A percentile compares a stretch with the other conserved stretches of the same genome.
Conservation (phyloP, 371 early-diverging fungal genomes). For the Funneliformis caledonium region DNA sequence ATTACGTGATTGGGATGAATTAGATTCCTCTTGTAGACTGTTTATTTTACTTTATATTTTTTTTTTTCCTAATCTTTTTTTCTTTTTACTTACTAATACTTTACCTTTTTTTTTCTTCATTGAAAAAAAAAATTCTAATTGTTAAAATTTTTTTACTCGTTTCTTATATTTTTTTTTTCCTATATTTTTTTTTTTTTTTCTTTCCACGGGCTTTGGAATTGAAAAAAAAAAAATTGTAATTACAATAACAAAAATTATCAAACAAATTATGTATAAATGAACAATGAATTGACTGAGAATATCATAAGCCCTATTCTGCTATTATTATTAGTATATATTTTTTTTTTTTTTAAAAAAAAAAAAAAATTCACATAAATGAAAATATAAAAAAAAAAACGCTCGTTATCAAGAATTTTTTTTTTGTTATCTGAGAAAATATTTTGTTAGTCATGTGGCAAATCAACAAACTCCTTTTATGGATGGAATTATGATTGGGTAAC, state of each 20-base stretch:
- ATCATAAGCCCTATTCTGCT: not conserved
- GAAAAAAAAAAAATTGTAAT: slow-evolving; percentile 1
- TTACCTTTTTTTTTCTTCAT: not conserved
- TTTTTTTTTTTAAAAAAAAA: slow-evolving; percentile 2
- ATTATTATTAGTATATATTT: not conserved
- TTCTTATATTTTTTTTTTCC: not conserved
- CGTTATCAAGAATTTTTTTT: not conserved
- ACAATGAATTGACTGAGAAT: not conserved
- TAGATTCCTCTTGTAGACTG: slow-evolving; percentile 7
- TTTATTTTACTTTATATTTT: not conserved
- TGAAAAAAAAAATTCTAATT: not conserved
- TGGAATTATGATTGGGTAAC: not conserved
- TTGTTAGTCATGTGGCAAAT: slow-evolving; percentile 4
- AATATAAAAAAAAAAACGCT: too few species aligned
- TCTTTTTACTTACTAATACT: not conserved
- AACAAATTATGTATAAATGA: slow-evolving; percentile 1
- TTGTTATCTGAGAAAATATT: not conserved
- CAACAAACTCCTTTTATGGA: not conserved
- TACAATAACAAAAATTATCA: not conserved
- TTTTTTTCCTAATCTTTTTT: not conserved
- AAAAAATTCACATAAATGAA: too few species aligned
- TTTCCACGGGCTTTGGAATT: slow-evolving; percentile 15
- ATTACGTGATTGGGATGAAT: not conserved
- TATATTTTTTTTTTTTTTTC: not conserved
- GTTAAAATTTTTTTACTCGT: not conserved